These are phyloP conservation scores for Dorcoceras hygrometricum DNA, from an alignment of 257 asterid genomes.

Conservation along the genomic window DNA sequence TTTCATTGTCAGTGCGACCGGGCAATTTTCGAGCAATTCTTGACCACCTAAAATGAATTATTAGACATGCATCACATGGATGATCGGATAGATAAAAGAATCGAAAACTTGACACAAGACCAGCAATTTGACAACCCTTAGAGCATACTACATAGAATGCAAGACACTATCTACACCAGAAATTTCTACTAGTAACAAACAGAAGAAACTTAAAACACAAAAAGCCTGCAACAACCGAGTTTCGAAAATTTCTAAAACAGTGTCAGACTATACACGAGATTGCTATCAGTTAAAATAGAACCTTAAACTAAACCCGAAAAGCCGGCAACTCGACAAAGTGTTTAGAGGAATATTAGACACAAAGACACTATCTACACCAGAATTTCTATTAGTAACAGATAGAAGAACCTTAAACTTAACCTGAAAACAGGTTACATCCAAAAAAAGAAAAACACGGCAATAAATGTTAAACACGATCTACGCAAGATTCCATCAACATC, in stretches of 20 bases:
- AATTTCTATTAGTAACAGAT: not conserved
- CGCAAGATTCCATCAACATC: not conserved
- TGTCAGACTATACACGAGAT: too few relatives aligned
- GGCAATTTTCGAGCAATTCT: constrained; percentile 84
- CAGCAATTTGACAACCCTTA: not conserved
- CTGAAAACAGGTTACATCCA: not conserved
- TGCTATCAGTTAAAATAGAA: too few relatives aligned
- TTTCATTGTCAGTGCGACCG: constrained; percentile 93
- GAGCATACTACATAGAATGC: not conserved
- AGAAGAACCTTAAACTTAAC: not conserved
- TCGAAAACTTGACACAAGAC: not conserved
- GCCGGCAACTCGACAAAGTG: too few relatives aligned
- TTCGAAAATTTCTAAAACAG: too few relatives aligned
- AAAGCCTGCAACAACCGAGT: too few relatives aligned
- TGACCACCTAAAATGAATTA: constrained; percentile 63
- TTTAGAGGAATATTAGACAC: not conserved
- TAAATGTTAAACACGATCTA: not conserved
- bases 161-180: not conserved
- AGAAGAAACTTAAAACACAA: too few relatives aligned
- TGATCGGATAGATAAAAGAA: too few relatives aligned
- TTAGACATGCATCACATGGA: not conserved
- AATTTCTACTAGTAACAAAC: not conserved
- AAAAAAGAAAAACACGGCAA: too few relatives aligned
- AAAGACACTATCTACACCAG: not conserved
- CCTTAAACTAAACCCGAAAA: too few relatives aligned